A percentile compares a stretch with the other conserved stretches of the same genome.
Conservation (phyloP, 495 filamentous ascomycete genomes). For the Collariella sp. region DNA sequence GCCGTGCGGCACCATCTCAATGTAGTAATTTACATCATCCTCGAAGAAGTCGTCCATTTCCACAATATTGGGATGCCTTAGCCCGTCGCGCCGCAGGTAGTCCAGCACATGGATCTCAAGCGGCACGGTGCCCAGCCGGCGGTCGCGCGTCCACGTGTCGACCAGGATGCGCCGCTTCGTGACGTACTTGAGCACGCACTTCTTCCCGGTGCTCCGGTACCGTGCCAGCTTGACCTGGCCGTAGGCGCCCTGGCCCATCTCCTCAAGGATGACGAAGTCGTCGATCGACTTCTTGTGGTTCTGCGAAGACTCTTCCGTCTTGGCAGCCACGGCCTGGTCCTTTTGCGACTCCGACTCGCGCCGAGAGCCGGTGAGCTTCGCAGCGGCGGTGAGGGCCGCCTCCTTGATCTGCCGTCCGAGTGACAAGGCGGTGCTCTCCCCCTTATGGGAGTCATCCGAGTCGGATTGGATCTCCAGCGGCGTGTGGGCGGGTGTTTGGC, state of each 20-base stretch:
- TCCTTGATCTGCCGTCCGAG: constrained; percentile 70
- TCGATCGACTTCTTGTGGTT: constrained; percentile 84
- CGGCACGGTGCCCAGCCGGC: constrained; percentile 89
- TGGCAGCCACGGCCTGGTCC: constrained; percentile 21
- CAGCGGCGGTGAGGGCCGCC: constrained; percentile 47
- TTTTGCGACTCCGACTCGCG: constrained; percentile 13
- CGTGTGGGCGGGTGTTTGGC: constrained; percentile 51
- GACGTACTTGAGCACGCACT: constrained; percentile 94
- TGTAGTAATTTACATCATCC: constrained; percentile 96
- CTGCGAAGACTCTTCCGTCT: constrained; percentile 20
- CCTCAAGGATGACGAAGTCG: constrained; percentile 89
- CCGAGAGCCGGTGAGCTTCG: constrained; percentile 36
- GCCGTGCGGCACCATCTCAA: constrained; percentile 95
- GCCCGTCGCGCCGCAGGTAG: constrained; percentile 78
- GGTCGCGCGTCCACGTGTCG: constrained; percentile 96
- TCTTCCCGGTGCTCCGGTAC: constrained; percentile 71
- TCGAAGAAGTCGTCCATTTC: constrained; percentile 99
- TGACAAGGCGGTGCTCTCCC: constrained; percentile 43
- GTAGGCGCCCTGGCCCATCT: constrained; percentile 98
- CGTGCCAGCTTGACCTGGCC: constrained; percentile 95
- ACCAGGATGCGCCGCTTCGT: constrained; percentile 95
- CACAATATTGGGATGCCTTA: constrained; percentile 90
- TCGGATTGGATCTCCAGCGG: constrained; percentile 47
- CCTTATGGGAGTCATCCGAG: constrained; percentile 31
- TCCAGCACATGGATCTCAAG: constrained; percentile 96